Percentiles rank a stretch among this genome's conserved stretches.
phyloP scores from a whole-genome alignment of 768 basidiomycete genomes.

The Amanita molliuscula region DNA sequence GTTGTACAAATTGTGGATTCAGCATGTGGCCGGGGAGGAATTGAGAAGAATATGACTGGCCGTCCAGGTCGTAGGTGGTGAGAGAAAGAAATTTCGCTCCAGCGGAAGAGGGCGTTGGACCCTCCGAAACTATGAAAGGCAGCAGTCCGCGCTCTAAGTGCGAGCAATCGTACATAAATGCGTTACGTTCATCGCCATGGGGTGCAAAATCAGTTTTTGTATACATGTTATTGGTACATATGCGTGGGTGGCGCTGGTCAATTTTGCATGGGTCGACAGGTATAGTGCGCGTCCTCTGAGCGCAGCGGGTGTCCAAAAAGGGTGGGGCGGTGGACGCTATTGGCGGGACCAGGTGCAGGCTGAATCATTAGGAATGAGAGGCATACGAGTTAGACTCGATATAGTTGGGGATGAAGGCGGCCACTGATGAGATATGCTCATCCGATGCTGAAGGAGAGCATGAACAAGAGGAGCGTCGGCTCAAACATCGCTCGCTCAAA shows the following conservation, averaged over 20 bases:
- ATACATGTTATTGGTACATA: background rate
- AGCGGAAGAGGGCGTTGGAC: background rate
- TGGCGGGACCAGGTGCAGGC: background rate
- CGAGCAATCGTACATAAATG: background rate
- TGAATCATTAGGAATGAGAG: background rate
- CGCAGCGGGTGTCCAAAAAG: background rate
- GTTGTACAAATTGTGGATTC: constrained; percentile 44
- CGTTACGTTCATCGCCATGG: background rate
- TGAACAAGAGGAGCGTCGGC: background rate
- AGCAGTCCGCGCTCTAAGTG: background rate
- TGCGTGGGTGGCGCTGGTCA: background rate
- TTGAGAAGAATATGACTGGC: constrained; percentile 23
- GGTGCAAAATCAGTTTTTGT: background rate
- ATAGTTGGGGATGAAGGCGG: background rate
- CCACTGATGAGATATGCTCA: background rate
- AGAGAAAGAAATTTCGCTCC: background rate
- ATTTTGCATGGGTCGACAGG: background rate
- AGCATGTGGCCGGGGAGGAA: constrained; percentile 58
- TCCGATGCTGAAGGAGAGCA: background rate
- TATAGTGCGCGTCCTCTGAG: background rate
- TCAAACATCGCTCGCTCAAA: background rate
- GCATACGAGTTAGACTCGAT: background rate
- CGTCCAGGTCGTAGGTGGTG: background rate
- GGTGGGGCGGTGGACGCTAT: background rate
- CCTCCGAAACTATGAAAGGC: background rate